These are phyloP conservation scores for Ustilago trichophora DNA, from an alignment of 1,284 basidiomycete genomes.

Conservation along the genomic window DNA sequence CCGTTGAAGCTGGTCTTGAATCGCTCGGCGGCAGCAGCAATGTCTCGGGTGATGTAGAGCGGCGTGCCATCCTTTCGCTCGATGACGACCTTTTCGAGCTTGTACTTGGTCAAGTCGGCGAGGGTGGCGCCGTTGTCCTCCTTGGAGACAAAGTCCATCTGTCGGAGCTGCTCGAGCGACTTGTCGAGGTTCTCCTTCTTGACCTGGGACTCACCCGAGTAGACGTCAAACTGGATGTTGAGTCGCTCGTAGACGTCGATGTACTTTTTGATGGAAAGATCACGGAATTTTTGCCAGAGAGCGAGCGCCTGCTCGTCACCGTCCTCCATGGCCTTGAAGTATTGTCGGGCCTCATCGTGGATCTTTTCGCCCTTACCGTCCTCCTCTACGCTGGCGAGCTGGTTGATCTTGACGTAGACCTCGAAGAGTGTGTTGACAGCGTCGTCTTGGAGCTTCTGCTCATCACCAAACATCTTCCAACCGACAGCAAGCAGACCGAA, in stretches of 20 bases:
- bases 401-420: conserved; percentile 93
- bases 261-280: conserved; percentile 90
- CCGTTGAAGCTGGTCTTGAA: conserved; percentile 71
- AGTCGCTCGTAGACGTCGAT: conserved; percentile 86
- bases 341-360: conserved; percentile 83
- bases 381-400: conserved; percentile 75
- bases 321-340: conserved; percentile 97
- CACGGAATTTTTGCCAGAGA: conserved; percentile 93
- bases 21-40: conserved; percentile 91
- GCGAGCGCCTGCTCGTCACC: conserved; percentile 79
- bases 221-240: conserved; percentile 92
- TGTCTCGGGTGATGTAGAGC: conserved; percentile 96
- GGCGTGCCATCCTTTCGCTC: conserved; percentile 95
- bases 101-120: conserved; percentile 62
- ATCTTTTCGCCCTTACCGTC: conserved; percentile 72
- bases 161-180: conserved; percentile 47
- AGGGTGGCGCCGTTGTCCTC: conserved; percentile 64
- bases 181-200: conserved; percentile 79
- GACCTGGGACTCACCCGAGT: conserved; percentile 92
- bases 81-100: conserved; percentile 86
- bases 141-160: conserved; percentile 38
- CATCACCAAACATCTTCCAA: conserved; percentile 88
- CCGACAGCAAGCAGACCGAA: conserved; percentile 83
- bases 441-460: conserved; percentile 83
- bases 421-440: conserved; percentile 95